These are phyloP conservation scores for Aspergillus sp. DNA, from an alignment of 2,329 filamentous ascomycete genomes.

Conservation along the genomic window DNA sequence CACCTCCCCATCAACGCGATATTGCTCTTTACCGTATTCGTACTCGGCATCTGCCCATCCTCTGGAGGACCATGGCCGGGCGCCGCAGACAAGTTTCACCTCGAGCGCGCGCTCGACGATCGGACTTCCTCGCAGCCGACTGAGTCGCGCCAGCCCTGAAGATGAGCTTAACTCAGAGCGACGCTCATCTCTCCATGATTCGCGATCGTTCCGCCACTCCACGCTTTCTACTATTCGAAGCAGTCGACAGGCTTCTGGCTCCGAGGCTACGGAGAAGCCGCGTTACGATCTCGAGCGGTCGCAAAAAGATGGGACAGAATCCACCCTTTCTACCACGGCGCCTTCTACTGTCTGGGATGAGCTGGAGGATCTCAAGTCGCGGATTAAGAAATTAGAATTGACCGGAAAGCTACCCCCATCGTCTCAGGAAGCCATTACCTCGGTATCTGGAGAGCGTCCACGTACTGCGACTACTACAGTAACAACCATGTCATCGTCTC, in stretches of 20 bases:
- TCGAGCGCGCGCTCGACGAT: slow-evolving; percentile 42
- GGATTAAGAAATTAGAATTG: slow-evolving; percentile 86
- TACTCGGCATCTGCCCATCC: slow-evolving; percentile 44
- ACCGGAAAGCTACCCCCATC: slow-evolving; percentile 85
- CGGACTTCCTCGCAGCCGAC: slow-evolving; percentile 41
- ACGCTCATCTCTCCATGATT: slow-evolving; percentile 38
- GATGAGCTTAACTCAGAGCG: slow-evolving; percentile 34
- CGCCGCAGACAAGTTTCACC: slow-evolving; percentile 38
- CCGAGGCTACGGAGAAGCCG: slow-evolving; percentile 40
- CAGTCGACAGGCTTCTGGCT: slow-evolving; percentile 41
- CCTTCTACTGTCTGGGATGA: slow-evolving; percentile 98
- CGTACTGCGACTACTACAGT: slow-evolving; percentile 88
- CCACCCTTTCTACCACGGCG: slow-evolving; percentile 82
- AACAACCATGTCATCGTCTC: slow-evolving; percentile 88
- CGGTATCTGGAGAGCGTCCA: slow-evolving; percentile 77
- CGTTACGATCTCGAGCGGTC: slow-evolving; percentile 40
- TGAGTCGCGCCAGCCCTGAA: slow-evolving; percentile 43
- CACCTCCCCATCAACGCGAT: slow-evolving; percentile 35
- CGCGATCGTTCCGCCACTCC: slow-evolving; percentile 40
- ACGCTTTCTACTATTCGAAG: slow-evolving; percentile 41
- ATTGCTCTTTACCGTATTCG: slow-evolving; percentile 32
- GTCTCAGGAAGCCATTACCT: slow-evolving; percentile 77
- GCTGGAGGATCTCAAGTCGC: slow-evolving; percentile 89
- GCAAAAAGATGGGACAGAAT: slow-evolving; percentile 73
- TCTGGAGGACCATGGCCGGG: slow-evolving; percentile 42